A percentile compares a stretch with the other conserved stretches of the same genome.
Conservation (phyloP, 805 yeast genomes). For the Metschnikowia drakensbergensis region DNA sequence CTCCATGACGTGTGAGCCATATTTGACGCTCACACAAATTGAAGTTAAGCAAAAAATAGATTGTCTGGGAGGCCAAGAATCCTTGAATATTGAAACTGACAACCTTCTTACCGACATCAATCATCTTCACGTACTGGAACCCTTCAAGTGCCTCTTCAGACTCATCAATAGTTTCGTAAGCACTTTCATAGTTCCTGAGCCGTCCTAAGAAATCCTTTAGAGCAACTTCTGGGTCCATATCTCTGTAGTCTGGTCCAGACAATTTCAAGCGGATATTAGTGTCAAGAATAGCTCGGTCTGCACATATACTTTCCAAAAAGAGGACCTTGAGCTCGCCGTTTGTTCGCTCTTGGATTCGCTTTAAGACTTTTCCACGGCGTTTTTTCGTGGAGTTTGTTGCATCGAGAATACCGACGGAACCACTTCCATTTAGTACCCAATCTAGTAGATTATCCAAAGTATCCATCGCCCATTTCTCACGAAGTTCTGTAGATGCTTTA, state of each 20-base stretch:
- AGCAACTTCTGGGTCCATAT: constrained; percentile 80
- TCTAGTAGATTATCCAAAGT: constrained; percentile 81
- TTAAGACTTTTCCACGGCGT: constrained; percentile 58
- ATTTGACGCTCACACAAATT: constrained; percentile 86
- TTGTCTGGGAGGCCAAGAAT: constrained; percentile 88
- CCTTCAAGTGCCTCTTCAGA: constrained; percentile 61
- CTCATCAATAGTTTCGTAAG: constrained; percentile 87
- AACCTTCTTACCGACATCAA: constrained; percentile 91
- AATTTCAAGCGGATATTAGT: constrained; percentile 80
- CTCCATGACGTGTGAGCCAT: constrained; percentile 95
- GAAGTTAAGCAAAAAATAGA: constrained; percentile 79
- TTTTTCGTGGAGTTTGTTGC: constrained; percentile 73
- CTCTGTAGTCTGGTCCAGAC: constrained; percentile 87
- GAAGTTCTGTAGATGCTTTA: constrained; percentile 52
- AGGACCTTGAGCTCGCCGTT: constrained; percentile 69
- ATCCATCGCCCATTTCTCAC: constrained; percentile 96
- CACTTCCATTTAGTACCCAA: constrained; percentile 73
- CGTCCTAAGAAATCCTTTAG: constrained; percentile 76
- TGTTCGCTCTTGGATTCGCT: constrained; percentile 52
- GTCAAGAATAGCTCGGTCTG: constrained; percentile 73
- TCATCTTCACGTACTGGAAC: constrained; percentile 89
- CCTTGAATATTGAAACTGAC: constrained; percentile 87
- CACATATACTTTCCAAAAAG: constrained; percentile 83
- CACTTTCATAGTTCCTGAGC: constrained; percentile 76
- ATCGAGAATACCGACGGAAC: constrained; percentile 89